phyloP scores from a whole-genome alignment of 1,284 basidiomycete genomes.

The Sphagnurus paluster region DNA sequence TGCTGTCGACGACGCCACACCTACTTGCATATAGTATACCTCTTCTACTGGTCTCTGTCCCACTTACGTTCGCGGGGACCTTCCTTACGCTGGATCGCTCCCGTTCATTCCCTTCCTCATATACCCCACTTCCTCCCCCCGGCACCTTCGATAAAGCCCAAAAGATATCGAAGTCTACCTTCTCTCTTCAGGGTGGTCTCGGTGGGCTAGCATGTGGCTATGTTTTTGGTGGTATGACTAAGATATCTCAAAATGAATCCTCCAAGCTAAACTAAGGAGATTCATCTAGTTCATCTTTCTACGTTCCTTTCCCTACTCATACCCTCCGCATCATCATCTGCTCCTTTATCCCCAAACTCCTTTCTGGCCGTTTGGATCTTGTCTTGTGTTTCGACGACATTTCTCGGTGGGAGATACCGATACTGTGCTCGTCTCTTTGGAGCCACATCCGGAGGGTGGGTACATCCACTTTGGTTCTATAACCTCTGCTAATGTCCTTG shows the following conservation, averaged over 20 bases:
- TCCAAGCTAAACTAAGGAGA: conserved; percentile 9
- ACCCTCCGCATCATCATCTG: conserved; percentile 46
- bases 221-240: conserved; percentile 53
- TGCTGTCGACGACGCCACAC: conserved; percentile 42
- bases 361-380: conserved; percentile 64
- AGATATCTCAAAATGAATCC: conserved; percentile 2
- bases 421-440: conserved; percentile 33
- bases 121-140: conserved; percentile 36
- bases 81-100: conserved; percentile 70
- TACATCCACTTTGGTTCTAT: conserved; percentile 27
- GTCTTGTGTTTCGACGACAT: conserved; percentile 43
- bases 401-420: conserved; percentile 52
- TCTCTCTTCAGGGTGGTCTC: conserved; percentile 57
- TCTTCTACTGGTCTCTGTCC: conserved; percentile 49
- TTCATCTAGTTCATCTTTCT: conserved; percentile 51
- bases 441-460: conserved; percentile 11
- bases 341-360: conserved; percentile 43
- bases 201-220: conserved; percentile 62
- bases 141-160: conserved; percentile 36
- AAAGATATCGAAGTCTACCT: conserved; percentile 31
- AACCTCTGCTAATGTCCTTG: conserved; percentile 43
- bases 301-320: conserved; percentile 63
- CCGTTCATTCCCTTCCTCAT: conserved; percentile 53
- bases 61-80: conserved; percentile 60
- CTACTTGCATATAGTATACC: conserved; percentile 56